A percentile compares a stretch with the other conserved stretches of the same genome.
Conservation (phyloP, 2,329 filamentous ascomycete genomes). For the Lachnellula cervina region DNA sequence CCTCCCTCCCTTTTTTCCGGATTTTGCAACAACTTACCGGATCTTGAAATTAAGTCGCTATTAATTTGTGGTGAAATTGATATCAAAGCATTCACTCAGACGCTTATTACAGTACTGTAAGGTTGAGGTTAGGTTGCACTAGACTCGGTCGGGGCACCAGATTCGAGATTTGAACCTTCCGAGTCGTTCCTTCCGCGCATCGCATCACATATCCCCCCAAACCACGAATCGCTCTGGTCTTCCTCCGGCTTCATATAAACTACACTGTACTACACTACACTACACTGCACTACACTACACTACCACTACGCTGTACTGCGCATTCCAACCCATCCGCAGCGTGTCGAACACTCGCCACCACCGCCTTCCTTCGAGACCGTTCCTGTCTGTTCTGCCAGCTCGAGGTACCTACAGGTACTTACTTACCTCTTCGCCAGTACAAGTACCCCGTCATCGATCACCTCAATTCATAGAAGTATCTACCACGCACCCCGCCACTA, state of each 20-base stretch:
- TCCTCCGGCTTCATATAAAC: not conserved
- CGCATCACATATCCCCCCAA: not conserved
- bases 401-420: not conserved
- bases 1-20: no score
- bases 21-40: no score
- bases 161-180: not conserved
- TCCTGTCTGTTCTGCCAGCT: not conserved
- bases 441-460: not conserved
- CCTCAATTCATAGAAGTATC: not conserved
- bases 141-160: no score
- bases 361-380: conserved; percentile 3
- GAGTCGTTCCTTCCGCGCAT: conserved; percentile 3
- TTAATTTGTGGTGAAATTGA: no score
- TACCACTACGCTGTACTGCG: not conserved
- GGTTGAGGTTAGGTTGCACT: not conserved
- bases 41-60: no score
- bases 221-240: no score
- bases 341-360: conserved; percentile 3
- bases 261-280: not conserved
- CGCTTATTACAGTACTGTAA: no score
- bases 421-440: not conserved
- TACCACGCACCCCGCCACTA: not conserved
- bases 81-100: no score
- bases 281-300: not conserved
- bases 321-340: not conserved